phyloP scores from a whole-genome alignment of 305 asterid species.

The Solanum aculeatissimum region DNA sequence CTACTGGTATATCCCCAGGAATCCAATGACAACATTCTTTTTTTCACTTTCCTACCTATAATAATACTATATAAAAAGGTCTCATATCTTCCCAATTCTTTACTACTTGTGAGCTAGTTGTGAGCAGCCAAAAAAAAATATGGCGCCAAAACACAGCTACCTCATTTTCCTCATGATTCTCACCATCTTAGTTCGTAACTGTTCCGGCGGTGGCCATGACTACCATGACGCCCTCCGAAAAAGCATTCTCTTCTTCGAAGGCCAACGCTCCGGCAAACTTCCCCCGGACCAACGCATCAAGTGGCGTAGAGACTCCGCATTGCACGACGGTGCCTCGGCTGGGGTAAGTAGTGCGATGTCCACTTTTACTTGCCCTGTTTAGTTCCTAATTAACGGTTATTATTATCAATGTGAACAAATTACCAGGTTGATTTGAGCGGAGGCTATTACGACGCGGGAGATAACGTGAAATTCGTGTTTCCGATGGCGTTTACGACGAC shows the following conservation, averaged over 20 bases:
- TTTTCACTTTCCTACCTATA: not conserved
- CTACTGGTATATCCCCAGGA: constrained; percentile 14
- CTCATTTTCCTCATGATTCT: constrained; percentile 11
- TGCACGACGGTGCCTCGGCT: constrained; percentile 67
- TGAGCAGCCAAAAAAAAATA: constrained; percentile 25
- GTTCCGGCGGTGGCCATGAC: constrained; percentile 29
- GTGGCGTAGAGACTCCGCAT: constrained; percentile 76
- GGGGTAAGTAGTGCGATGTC: constrained; percentile 25
- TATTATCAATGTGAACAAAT: not conserved
- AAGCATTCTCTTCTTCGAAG: constrained; percentile 84
- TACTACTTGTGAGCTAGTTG: constrained; percentile 2
- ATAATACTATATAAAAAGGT: not conserved
- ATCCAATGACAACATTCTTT: constrained; percentile 36
- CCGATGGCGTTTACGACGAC: constrained; percentile 83
- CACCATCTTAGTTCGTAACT: not conserved
- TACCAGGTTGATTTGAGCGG: constrained; percentile 57
- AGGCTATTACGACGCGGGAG: constrained; percentile 84
- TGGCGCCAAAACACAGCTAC: constrained; percentile 50
- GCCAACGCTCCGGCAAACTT: constrained; percentile 84
- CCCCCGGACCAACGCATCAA: constrained; percentile 70
- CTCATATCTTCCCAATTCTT: not conserved
- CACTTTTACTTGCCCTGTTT: too few relatives aligned
- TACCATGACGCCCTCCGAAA: constrained; percentile 75
- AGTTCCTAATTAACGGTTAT: too few relatives aligned
- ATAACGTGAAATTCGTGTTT: constrained; percentile 71